Percentiles rank a stretch among this genome's conserved stretches.
These are phyloP conservation scores for Cenchrus purpureus DNA, from an alignment of 176 grass and related monocot genomes.

Conservation along the genomic window DNA sequence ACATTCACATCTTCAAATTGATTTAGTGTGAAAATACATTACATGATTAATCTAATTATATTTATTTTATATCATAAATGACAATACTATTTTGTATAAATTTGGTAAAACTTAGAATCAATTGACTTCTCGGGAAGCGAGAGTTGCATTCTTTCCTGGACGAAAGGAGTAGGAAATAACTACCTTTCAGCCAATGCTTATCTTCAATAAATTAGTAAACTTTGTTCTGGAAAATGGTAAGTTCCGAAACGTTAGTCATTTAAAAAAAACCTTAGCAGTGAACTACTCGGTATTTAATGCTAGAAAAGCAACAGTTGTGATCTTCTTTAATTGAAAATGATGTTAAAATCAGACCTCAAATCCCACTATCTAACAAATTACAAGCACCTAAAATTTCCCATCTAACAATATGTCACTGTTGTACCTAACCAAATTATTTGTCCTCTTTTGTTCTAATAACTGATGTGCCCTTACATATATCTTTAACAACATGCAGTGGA, in stretches of 20 bases:
- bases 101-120: too few species aligned
- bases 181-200: neutral
- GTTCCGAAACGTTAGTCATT: neutral
- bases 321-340: neutral
- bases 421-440: slow-evolving; percentile 25
- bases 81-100: too few species aligned
- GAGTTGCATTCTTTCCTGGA: too few species aligned
- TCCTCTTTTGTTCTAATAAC: neutral
- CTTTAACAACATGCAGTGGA: neutral
- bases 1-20: too few species aligned
- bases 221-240: neutral
- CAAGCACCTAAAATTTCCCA: too few species aligned
- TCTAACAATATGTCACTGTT: neutral
- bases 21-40: too few species aligned
- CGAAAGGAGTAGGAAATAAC: neutral
- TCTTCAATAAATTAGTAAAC: neutral
- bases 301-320: neutral
- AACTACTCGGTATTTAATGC: neutral
- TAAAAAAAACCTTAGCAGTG: neutral
- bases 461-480: neutral
- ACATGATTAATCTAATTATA: too few species aligned
- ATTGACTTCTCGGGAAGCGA: too few species aligned
- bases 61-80: too few species aligned
- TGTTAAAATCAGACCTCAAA: neutral
- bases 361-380: neutral